Base-by-base conservation (phyloP, 2,329 filamentous ascomycete species). In the Trichothecium roseum region DNA sequence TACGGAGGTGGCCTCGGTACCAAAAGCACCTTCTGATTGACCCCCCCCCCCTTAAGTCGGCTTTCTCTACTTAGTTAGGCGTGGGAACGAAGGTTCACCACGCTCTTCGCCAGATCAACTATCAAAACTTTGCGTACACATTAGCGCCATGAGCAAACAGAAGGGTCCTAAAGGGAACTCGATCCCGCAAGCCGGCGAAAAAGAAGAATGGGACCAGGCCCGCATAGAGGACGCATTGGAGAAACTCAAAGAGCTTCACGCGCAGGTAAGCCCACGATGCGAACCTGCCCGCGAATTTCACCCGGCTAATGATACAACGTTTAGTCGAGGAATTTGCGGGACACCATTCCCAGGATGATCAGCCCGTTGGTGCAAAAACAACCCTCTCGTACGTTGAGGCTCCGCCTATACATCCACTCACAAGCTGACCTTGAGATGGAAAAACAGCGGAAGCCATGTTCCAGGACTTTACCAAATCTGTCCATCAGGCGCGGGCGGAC, bases 191-290 rank as follows among this genome's bases (percentile, higher is more conserved):
- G n/a, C n/a, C 35, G 44, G 39, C 22, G 44, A 42, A 34, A 49
- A 54, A 28, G 58, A 59, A 37, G 48, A 53, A 8, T 59, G 59
- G 55, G 63, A 71, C 32, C 69, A 75, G 49, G 58, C 63, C 37
- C 63, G 63, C 39, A 56, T 75, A 6, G 61, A 68, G 40, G 56
- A 63, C 39, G 64, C 63, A 17, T 58, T 75, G 45, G 56, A 66
- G 45, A 60, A 64, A 24, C 58, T 76, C 35, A 69, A 72, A 44
- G 56, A 69, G 32, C 54, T 74, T n/a, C 69, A 75, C 45, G 57
- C 70, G 45, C 67, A 71, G 61, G 72, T 66, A 63, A 22, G 36
- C 33, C n/a, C n/a, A 16, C 20, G n/a, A n/a, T n/a, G n/a, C n/a
- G n/a, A n/a, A n/a, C 17, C n/a, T 15, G 10, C 18, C n/a, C 17